phyloP scores from a whole-genome alignment of 441 rosid genomes.

The Cnidoscolus chayamansa region DNA sequence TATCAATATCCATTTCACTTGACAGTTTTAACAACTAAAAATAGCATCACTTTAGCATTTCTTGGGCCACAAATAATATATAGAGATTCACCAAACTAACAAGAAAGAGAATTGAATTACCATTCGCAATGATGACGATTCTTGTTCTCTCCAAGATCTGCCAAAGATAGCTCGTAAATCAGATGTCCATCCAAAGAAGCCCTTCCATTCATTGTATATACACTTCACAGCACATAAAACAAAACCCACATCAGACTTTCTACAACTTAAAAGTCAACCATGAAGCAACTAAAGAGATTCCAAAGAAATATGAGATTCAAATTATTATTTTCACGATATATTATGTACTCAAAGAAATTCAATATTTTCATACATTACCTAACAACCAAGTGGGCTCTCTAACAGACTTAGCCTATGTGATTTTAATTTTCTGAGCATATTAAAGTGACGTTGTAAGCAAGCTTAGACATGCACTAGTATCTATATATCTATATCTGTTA shows the following conservation, averaged over 20 bases:
- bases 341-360: neutral
- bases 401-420: neutral
- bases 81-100: neutral
- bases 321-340: neutral
- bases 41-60: neutral
- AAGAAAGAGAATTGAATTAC: constrained; percentile 31
- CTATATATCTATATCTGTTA: neutral
- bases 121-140: constrained; percentile 49
- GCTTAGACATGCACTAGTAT: neutral
- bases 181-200: constrained; percentile 65
- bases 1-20: neutral
- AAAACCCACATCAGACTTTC: constrained; percentile 8
- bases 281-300: neutral
- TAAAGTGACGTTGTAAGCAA: neutral
- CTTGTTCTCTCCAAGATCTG: constrained; percentile 64
- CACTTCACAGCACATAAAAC: constrained; percentile 41
- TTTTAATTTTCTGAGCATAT: neutral
- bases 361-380: neutral
- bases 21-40: neutral
- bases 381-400: neutral
- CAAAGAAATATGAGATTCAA: neutral
- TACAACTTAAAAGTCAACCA: neutral
- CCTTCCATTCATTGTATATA: constrained; percentile 87
- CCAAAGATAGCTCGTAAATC: constrained; percentile 61
- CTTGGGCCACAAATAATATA: neutral